phyloP scores from a whole-genome alignment of 1,139 yeast genomes.

The Candida mesenterica region DNA sequence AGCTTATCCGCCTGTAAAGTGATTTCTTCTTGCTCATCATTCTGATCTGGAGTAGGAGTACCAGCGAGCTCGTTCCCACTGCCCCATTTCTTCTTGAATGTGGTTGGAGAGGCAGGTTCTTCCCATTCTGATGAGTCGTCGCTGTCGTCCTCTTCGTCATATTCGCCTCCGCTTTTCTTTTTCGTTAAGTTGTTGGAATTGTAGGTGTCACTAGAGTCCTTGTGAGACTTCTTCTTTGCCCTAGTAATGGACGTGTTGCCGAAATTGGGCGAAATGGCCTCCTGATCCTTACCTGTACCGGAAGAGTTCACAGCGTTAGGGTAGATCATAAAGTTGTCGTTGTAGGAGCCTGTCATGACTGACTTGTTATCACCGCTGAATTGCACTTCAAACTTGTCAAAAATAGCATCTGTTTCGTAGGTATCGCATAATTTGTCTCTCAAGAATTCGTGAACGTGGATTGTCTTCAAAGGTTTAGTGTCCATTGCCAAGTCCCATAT shows the following conservation, averaged over 20 bases:
- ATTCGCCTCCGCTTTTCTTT: slow-evolving; percentile 8
- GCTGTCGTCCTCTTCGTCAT: slow-evolving; percentile 31
- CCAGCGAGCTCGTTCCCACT: neutral
- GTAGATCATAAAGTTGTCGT: slow-evolving; percentile 94
- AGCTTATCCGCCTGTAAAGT: slow-evolving; percentile 96
- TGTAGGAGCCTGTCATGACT: slow-evolving; percentile 96
- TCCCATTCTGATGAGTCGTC: slow-evolving; percentile 20
- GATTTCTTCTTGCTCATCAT: slow-evolving; percentile 69
- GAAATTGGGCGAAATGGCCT: slow-evolving; percentile 16
- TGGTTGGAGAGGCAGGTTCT: slow-evolving; percentile 2
- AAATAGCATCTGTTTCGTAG: slow-evolving; percentile 96
- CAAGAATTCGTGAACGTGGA: slow-evolving; percentile 92
- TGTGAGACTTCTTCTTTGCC: slow-evolving; percentile 16
- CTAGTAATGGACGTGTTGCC: slow-evolving; percentile 16
- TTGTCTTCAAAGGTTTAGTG: slow-evolving; percentile 87
- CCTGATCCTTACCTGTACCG: slow-evolving; percentile 9
- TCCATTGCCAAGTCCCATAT: slow-evolving; percentile 99
- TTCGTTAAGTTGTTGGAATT: slow-evolving; percentile 3
- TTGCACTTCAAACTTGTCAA: slow-evolving; percentile 96
- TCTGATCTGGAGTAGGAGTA: slow-evolving; percentile 14
- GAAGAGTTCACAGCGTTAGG: slow-evolving; percentile 63
- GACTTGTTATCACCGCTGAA: slow-evolving; percentile 91
- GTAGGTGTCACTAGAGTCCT: neutral
- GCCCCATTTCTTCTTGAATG: slow-evolving; percentile 1
- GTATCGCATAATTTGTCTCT: slow-evolving; percentile 94